phyloP scores from a whole-genome alignment of 106 monocot species.

The Triglochin maritima region DNA sequence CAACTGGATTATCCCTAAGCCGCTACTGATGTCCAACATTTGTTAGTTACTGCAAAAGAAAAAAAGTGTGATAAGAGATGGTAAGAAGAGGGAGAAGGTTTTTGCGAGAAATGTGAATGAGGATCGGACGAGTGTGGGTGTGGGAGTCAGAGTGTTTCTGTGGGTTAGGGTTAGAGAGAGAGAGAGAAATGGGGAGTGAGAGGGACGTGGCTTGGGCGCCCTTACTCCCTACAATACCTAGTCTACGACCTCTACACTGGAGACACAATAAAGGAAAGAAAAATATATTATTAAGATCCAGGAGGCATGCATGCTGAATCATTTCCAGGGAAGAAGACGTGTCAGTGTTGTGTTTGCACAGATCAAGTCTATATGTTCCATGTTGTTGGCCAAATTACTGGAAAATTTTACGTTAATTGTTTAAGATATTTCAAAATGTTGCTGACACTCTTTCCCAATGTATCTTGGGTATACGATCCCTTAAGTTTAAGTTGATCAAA shows the following conservation, averaged over 20 bases:
- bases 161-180: conserved; percentile 6
- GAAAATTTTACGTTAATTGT: no score
- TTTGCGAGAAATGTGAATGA: conserved; percentile 4
- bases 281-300: conserved; percentile 4
- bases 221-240: conserved; percentile 11
- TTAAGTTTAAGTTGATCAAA: no score
- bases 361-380: neutral
- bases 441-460: no score
- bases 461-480: no score
- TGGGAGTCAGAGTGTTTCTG: conserved; percentile 8
- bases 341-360: neutral
- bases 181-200: conserved; percentile 3
- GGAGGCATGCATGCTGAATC: conserved; percentile 1
- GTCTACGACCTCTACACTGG: neutral
- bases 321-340: neutral
- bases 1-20: neutral
- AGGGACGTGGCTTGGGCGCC: conserved; percentile 16
- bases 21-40: neutral
- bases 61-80: neutral
- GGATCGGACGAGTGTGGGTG: conserved; percentile 7
- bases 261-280: conserved; percentile 7
- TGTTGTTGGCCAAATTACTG: no score
- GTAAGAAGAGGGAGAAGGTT: neutral
- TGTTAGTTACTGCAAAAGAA: neutral
- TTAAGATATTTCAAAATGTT: no score